Evolutionary conservation across 1,139 yeast genomes (phyloP), one percentile per base, ranked within the genome.

Genomic region (Candida sp.): DNA sequence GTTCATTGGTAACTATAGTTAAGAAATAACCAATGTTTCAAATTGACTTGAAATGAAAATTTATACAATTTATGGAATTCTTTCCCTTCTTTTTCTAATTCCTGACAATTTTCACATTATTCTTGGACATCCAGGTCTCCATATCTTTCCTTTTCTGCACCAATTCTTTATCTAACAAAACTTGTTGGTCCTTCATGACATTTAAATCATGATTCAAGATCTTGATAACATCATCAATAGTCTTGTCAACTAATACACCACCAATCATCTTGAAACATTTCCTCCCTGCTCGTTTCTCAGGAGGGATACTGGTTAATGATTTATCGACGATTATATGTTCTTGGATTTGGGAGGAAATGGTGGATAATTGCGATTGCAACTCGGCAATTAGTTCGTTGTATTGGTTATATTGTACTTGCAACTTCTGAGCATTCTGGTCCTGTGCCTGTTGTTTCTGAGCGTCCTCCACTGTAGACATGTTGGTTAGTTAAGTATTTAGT

Each of bases 251-350:
- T 40, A 95, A 73, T 1, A 93, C 96, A 4, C 96, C 96, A 12
- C 97, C 97, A 35, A 93, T 79, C 97, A 93, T 89, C 59, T 96
- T 82, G 68, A 83, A 91, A 57, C 98, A 90, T 57, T 84, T 84
- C 47, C 99, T 78, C 37, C 75, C 80, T 3, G 54, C 41, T 78
- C 82, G 36, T 63, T 75, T 49, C 56, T 63, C 58, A 49, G 66
- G 68, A 43, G 60, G 51, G 30, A 66, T 63, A 19, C 56, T 49
- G 15, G 55, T 56, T 37, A 66, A 56, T 7, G 70, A 63, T 43
- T 60, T 60, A 43, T 64, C 75, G 22, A 73, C 79, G 29, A 73
- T 63, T 32, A 55, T 41, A 51, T 73, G 76, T 49, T 73, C 78
- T 51, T 68, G 73, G 12, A 71, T 52, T 53, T 70, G 75, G 5